These are phyloP conservation scores for Suaeda aralocaspica DNA, from an alignment of 148 eudicot genomes.

Conservation along the genomic window DNA sequence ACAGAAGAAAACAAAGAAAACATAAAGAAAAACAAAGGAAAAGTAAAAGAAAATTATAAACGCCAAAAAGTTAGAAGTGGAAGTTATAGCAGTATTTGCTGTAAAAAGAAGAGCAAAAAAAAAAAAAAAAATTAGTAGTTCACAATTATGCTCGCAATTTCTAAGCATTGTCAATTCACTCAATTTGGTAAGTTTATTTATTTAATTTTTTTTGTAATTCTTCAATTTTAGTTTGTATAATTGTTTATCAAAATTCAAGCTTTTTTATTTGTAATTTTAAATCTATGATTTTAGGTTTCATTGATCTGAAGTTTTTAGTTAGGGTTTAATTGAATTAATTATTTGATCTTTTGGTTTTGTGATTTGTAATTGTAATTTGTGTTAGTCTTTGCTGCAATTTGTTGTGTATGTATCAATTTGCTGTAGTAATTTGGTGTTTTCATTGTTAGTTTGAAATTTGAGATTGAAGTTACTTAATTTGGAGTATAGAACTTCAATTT, in stretches of 20 bases:
- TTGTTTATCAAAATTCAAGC: neutral
- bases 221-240: neutral
- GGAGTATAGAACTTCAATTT: neutral
- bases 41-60: neutral
- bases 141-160: slow-evolving; percentile 7
- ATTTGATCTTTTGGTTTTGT: neutral
- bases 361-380: neutral
- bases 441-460: neutral
- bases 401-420: neutral
- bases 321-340: slow-evolving; percentile 8
- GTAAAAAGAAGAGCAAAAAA: neutral
- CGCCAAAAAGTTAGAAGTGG: slow-evolving; percentile 6
- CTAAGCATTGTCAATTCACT: slow-evolving; percentile 8
- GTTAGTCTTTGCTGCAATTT: neutral
- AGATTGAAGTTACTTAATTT: neutral
- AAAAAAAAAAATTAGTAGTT: neutral
- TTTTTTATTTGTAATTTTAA: neutral
- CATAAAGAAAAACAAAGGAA: neutral
- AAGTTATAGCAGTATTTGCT: neutral
- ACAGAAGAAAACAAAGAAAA: neutral
- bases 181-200: slow-evolving; percentile 1
- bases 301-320: slow-evolving; percentile 1
- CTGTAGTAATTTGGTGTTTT: neutral
- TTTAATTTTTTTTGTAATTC: neutral
- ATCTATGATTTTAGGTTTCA: slow-evolving; percentile 5